Base-by-base conservation (phyloP, 1,284 basidiomycete genomes). In the Filobasidium uniguttulatum region DNA sequence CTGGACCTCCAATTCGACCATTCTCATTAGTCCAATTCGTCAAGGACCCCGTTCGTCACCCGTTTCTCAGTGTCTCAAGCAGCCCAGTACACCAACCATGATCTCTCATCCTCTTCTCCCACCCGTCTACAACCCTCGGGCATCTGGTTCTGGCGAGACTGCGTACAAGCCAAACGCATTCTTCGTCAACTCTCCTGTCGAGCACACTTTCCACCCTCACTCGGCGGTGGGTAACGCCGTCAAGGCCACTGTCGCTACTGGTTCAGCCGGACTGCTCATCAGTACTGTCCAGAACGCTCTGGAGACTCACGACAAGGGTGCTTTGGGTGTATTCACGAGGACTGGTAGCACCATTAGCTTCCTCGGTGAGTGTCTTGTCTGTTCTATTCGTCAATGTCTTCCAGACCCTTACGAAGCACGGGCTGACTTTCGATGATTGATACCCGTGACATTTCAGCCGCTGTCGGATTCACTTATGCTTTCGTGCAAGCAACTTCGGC, bases 401-500 rank as follows among this genome's bases (percentile, higher is more conserved):
- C n/a, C n/a, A 33, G 31, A 33, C 9, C n/a, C 31, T n/a, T 34
- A 3, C 15, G 15, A 14, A 34, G 33, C 15, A 34, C 15, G 33
- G 19, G 19, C 19, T 15, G 2, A n/a, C 26, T 35, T 14, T 8
- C 5, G 3, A 35, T 12, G 14, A 30, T 20, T 31, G 10, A 38
- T 20, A 9, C 14, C 15, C 31, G 10, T n/a, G 17, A 5, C 8
- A 19, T 26, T 44, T 20, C 57, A 90, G 88, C 86, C 61, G 87
- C 85, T n/a, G 84, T 93, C 80, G 90, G 87, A 38, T 83, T 82
- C 55, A 77, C 83, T 25, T 96, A 85, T 65, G 83, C 87, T 15
- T 79, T 82, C 61, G 85, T 85, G 3, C 84, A 93, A 63, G 73
- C 85, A 7, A 71, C 75, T 29, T 79, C 86, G 17, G 85, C 86